Evolutionary conservation across 176 grass and related monocot species (phyloP), one percentile per base, ranked within the genome.

Genomic region (Hyparrhenia diplandra): DNA sequence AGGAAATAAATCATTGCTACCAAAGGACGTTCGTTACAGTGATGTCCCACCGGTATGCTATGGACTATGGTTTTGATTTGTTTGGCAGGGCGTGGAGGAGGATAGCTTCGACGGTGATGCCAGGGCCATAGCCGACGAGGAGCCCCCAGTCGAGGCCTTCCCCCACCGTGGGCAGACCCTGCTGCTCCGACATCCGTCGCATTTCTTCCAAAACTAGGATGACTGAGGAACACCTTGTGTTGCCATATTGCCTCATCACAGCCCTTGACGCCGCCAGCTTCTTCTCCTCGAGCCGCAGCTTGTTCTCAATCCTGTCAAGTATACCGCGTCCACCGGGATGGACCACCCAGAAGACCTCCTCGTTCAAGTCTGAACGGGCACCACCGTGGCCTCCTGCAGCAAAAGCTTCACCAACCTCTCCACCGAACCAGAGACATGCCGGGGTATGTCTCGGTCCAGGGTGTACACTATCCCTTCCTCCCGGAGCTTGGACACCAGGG

Each of bases 161-260:
- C 47, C n/a, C 71, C 0, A 71, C 86, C 4, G 86, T 82, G 18
- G 7, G 1, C 12, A 91, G 8, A 46, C 31, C 58, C 5, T 28
- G 13, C 6, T 81, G 0, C 11, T 29, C 6, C 1, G 79, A 81
- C 25, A 18, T 5, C 67, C 34, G 34, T 13, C 86, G 51, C 92
- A 94, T 86, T 65, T 94, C 83, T 0, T 91, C 92, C 76, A 94
- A 66, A n/a, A 86, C 90, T 57, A 94, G 52, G 30, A 94, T 40
- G 20, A 94, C 86, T 43, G 80, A 88, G 0, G 88, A 89, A 74
- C 92, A 84, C 10, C 65, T 63, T 43, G 87, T 94, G 83, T 91
- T 94, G 6, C 92, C 88, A 18, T 81, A 83, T 65, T 91, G 69
- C 41, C 64, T 81, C 69, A 94, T 70, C 43, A 91, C 92, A 11